Evolutionary conservation across 192 early-diverging fungal genomes (phyloP).

Genomic region (Gigaspora rosea): DNA sequence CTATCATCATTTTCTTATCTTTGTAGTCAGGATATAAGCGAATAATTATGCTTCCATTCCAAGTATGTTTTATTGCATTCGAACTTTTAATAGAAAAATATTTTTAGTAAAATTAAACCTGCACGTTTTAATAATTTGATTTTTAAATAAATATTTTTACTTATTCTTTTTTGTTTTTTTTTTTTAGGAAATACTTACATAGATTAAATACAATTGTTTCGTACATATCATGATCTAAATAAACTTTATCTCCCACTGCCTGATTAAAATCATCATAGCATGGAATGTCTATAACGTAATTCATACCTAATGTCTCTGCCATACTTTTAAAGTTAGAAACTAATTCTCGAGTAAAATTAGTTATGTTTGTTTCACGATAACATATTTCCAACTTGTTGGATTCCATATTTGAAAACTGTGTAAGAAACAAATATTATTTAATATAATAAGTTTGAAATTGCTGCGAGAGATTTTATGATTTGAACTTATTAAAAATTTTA

Average conservation of each 20-base stretch:
- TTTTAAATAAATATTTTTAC: no score
- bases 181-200: constrained; percentile 12
- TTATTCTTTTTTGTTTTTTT: no score
- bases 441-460: no score
- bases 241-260: constrained; percentile 2
- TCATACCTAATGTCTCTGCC: constrained; percentile 10
- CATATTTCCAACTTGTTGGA: constrained; percentile 6
- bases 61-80: no score
- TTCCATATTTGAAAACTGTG: constrained; percentile 16
- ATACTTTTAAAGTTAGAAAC: no score
- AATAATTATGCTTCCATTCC: no score
- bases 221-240: constrained; percentile 1
- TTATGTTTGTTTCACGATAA: no score
- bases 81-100: constrained; percentile 43
- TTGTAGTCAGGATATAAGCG: no score
- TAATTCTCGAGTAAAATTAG: no score
- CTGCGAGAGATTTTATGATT: no score
- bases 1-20: no score
- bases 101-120: no score
- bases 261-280: not conserved
- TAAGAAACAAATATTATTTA: not conserved
- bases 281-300: constrained; percentile 38
- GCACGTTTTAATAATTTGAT: not conserved
- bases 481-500: constrained; percentile 23
- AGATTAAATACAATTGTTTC: not conserved